Conservation (phyloP, 1,284 basidiomycete species). For the Anthracocystis panici-leucophaei region DNA sequence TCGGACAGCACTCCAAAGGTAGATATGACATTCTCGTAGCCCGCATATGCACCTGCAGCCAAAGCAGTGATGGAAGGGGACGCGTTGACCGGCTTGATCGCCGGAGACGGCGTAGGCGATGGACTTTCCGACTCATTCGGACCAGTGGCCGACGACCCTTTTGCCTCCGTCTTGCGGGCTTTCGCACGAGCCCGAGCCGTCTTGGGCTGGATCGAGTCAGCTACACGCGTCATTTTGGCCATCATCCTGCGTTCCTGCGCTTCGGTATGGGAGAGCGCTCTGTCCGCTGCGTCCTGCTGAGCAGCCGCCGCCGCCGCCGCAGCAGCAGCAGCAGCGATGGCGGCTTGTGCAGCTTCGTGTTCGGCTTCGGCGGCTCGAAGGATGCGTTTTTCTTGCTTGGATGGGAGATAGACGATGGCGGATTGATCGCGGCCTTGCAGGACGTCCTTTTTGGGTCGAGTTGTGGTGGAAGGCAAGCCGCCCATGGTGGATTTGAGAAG, state of each 20-base stretch:
- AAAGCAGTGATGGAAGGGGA: not conserved
- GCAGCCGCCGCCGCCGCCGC: too few relatives aligned
- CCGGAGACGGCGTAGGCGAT: conserved; percentile 10
- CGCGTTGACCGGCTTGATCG: not conserved
- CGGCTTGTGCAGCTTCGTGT: conserved; percentile 1
- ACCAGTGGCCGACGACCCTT: not conserved
- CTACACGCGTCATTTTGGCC: conserved; percentile 51
- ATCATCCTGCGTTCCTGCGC: conserved; percentile 32
- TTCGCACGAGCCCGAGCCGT: conserved; percentile 40
- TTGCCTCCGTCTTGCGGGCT: conserved; percentile 11
- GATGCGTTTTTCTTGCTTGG: conserved; percentile 43
- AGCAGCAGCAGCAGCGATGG: not conserved
- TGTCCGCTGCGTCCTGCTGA: conserved; percentile 19
- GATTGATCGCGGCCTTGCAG: conserved; percentile 31
- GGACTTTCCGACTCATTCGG: not conserved
- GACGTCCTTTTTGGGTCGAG: conserved; percentile 23
- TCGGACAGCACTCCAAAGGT: conserved; percentile 43
- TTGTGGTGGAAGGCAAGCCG: conserved; percentile 1
- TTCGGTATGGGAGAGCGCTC: conserved; percentile 21
- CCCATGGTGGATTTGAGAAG: conserved; percentile 33
- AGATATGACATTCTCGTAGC: conserved; percentile 43
- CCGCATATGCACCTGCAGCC: conserved; percentile 19
- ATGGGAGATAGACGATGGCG: conserved; percentile 34
- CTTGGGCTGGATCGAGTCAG: conserved; percentile 42
- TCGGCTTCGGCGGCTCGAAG: conserved; percentile 38